A percentile compares a stretch with the other conserved stretches of the same genome.
phyloP scores from a whole-genome alignment of 345 rosid species.

The Noccaea caerulescens region DNA sequence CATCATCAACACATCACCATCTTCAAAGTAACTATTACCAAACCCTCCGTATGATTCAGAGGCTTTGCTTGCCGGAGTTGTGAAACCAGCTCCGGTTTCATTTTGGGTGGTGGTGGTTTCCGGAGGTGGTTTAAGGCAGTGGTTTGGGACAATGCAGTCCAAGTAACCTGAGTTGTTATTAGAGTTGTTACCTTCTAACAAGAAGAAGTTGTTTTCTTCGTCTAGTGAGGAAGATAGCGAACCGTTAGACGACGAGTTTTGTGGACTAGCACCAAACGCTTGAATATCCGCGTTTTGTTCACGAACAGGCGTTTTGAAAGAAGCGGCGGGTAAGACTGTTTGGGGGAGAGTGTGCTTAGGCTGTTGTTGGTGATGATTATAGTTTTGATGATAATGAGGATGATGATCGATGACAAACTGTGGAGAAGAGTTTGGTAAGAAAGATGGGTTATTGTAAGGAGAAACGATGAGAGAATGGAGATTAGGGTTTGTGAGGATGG shows the following conservation, averaged over 20 bases:
- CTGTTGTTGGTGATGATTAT: conserved; percentile 28
- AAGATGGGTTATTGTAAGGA: conserved; percentile 58
- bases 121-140: conserved; percentile 81
- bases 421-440: conserved; percentile 48
- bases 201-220: conserved; percentile 55
- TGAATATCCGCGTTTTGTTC: conserved; percentile 34
- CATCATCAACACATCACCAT: conserved; percentile 36
- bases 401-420: conserved; percentile 48
- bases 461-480: conserved; percentile 51
- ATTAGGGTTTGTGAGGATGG: conserved; percentile 49
- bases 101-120: conserved; percentile 30
- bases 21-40: conserved; percentile 38
- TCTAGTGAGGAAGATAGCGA: conserved; percentile 45
- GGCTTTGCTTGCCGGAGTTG: conserved; percentile 31
- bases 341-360: conserved; percentile 37
- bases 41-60: conserved; percentile 36
- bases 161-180: conserved; percentile 77
- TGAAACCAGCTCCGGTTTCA: conserved; percentile 27
- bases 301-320: conserved; percentile 42
- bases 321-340: conserved; percentile 31
- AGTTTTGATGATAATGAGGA: conserved; percentile 37
- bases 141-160: conserved; percentile 91
- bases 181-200: conserved; percentile 30
- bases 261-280: conserved; percentile 40
- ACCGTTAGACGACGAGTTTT: conserved; percentile 49